Conservation (phyloP, 495 filamentous ascomycete genomes). For the Cercophora samala region DNA sequence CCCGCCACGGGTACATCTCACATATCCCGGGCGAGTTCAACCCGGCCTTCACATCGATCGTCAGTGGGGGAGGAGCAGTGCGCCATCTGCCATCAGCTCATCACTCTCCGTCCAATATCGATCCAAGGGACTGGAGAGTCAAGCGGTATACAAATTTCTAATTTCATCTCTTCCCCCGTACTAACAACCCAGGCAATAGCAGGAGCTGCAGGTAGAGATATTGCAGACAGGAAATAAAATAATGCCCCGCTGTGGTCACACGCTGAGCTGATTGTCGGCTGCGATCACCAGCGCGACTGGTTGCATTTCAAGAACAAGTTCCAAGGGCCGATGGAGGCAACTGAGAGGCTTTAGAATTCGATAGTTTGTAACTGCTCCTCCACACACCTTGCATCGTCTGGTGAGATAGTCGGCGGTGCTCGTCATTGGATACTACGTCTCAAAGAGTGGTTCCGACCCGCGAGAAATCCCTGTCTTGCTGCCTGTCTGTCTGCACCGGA, state of each 20-base stretch:
- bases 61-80: neutral
- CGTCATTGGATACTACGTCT: slow-evolving; percentile 29
- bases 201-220: slow-evolving; percentile 18
- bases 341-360: slow-evolving; percentile 22
- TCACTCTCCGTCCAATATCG: slow-evolving; percentile 25
- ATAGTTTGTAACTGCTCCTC: slow-evolving; percentile 28
- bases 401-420: slow-evolving; percentile 22
- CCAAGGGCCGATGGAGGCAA: neutral
- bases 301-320: neutral
- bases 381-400: slow-evolving; percentile 30
- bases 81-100: neutral
- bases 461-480: slow-evolving; percentile 18
- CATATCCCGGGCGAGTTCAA: neutral
- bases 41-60: neutral
- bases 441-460: slow-evolving; percentile 26
- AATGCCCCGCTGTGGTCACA: slow-evolving; percentile 13
- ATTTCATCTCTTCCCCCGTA: slow-evolving; percentile 15
- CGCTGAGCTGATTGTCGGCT: slow-evolving; percentile 15
- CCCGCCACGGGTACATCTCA: neutral
- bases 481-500: slow-evolving; percentile 11
- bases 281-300: slow-evolving; percentile 4
- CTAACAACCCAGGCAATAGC: slow-evolving; percentile 20
- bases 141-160: slow-evolving; percentile 14
- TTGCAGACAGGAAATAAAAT: slow-evolving; percentile 25
- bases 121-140: slow-evolving; percentile 33